These are phyloP conservation scores for Salix arbutifolia DNA, from an alignment of 345 rosid genomes.

Conservation along the genomic window DNA sequence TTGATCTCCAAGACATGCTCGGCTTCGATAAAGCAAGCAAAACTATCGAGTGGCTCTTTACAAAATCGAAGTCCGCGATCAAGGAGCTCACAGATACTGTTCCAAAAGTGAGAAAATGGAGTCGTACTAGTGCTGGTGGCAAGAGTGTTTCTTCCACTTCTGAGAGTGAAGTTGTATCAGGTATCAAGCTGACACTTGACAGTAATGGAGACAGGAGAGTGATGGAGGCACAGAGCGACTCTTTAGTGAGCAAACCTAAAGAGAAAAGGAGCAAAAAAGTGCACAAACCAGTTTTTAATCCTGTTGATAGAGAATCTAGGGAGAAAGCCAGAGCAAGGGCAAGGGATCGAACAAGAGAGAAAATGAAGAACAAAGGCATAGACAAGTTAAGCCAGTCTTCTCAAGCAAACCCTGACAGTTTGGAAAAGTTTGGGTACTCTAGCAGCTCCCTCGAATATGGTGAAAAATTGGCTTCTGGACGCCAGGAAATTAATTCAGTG, in stretches of 20 bases:
- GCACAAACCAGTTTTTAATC: conserved; percentile 10
- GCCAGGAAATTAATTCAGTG: conserved; percentile 13
- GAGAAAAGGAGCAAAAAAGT: conserved; percentile 16
- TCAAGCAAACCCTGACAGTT: conserved; percentile 36
- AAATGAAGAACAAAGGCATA: conserved; percentile 37
- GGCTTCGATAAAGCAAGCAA: conserved; percentile 32
- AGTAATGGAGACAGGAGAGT: conserved; percentile 16
- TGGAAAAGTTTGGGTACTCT: conserved; percentile 16
- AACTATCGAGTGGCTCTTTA: conserved; percentile 37
- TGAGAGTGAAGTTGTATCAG: conserved; percentile 43
- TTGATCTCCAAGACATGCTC: conserved; percentile 32
- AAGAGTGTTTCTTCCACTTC: conserved; percentile 28
- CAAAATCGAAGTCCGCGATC: conserved; percentile 65
- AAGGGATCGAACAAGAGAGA: conserved; percentile 60
- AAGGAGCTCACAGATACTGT: conserved; percentile 46
- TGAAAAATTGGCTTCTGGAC: conserved; percentile 14
- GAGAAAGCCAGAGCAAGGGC: conserved; percentile 67
- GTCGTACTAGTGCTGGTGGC: conserved; percentile 3
- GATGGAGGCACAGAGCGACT: conserved; percentile 3
- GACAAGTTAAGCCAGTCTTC: conserved; percentile 19
- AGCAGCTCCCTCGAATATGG: conserved; percentile 14
- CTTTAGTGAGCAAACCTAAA: conserved; percentile 3
- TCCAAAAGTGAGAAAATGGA: conserved; percentile 18
- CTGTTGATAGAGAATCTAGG: conserved; percentile 39
- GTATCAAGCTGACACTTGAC: conserved; percentile 8